Conservation (phyloP, 148 eudicot species). For the Rhododendron vialii region DNA sequence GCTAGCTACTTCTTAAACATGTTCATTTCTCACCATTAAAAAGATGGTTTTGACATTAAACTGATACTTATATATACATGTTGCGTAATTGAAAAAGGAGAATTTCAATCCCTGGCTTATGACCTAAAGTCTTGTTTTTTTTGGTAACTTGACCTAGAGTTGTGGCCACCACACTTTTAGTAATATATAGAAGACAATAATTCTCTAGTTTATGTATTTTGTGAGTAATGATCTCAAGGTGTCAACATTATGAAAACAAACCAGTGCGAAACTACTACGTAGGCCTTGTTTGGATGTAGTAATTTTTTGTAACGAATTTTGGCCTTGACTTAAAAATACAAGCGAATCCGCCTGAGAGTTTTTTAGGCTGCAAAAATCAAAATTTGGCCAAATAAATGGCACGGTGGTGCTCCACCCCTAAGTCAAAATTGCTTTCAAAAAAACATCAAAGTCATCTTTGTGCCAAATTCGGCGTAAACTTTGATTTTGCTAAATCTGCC, state of each 20-base stretch:
- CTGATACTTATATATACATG: not conserved
- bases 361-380: not conserved
- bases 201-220: not conserved
- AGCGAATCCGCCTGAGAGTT: not conserved
- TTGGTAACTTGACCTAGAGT: not conserved
- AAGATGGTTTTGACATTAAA: not conserved
- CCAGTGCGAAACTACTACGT: not conserved
- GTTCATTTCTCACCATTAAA: slow-evolving; percentile 3
- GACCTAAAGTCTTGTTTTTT: too few species aligned
- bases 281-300: not conserved
- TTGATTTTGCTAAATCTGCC: not conserved
- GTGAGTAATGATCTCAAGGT: not conserved
- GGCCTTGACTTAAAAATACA: not conserved
- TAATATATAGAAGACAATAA: not conserved
- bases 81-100: not conserved
- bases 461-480: not conserved
- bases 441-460: not conserved
- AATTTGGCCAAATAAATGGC: not conserved
- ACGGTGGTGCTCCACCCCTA: not conserved
- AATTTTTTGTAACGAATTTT: not conserved
- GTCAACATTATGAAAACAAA: not conserved
- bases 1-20: not conserved
- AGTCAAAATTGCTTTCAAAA: not conserved
- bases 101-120: not conserved
- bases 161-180: not conserved